A percentile compares a stretch with the other conserved stretches of the same genome.
These are phyloP conservation scores for Puccinia triticina DNA, from an alignment of 1,284 basidiomycete genomes.

Conservation along the genomic window DNA sequence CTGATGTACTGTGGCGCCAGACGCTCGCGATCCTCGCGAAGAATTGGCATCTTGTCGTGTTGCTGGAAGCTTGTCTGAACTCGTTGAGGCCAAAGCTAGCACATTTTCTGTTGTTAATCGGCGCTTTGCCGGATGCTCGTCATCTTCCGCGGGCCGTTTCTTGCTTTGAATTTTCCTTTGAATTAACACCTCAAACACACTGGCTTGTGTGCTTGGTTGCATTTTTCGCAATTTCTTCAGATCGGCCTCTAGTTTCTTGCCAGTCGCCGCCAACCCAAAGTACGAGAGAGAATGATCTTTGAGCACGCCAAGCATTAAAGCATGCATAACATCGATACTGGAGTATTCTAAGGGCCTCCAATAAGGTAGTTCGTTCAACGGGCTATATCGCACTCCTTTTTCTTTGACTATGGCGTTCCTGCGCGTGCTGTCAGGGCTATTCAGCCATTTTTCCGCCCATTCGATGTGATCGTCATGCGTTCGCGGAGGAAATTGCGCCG, in stretches of 20 bases:
- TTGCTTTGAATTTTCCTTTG: not conserved
- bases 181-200: not conserved
- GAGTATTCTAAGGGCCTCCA: too few species aligned
- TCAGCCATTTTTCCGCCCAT: not conserved
- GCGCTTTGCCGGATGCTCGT: not conserved
- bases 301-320: constrained; percentile 25
- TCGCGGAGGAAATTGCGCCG: constrained; percentile 1
- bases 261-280: not conserved
- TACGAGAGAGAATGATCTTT: constrained; percentile 28
- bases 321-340: too few species aligned
- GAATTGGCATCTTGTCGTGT: not conserved
- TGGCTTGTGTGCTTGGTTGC: not conserved
- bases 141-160: not conserved
- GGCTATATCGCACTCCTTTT: constrained; percentile 14
- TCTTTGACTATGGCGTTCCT: constrained; percentile 8
- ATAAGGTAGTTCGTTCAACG: constrained; percentile 26
- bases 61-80: not conserved
- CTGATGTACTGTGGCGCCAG: too few species aligned
- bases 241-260: constrained; percentile 8
- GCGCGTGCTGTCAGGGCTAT: too few species aligned
- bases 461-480: not conserved
- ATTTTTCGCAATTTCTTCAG: not conserved
- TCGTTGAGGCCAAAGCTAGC: not conserved
- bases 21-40: not conserved
- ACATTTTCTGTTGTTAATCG: not conserved